Base-by-base conservation (phyloP, 2,329 filamentous ascomycete species). In the Neocucurbitaria cava region DNA sequence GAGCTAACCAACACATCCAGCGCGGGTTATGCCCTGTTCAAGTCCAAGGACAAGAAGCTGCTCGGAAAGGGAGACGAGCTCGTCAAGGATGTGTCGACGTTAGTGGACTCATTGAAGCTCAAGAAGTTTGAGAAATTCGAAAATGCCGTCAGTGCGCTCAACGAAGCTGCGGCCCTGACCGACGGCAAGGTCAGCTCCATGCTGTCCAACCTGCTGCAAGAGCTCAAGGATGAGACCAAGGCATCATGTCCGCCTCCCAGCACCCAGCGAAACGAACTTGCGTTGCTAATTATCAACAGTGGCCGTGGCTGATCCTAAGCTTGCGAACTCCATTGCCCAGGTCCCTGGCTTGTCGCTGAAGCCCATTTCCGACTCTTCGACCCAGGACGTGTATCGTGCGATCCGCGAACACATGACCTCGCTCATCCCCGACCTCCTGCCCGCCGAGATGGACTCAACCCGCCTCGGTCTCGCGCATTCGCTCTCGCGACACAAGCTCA, bases 111-210 rank as follows among this genome's bases (percentile, higher is more conserved):
- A 89, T 81, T 99, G 70, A 97, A 96, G 81, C 84, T 98, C 76
- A 98, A 98, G 85, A 89, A 94, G 77, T 98, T 99, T 79, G 59
- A 91, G 78, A 98, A 98, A 83, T 99, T 97, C 80, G 92, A 96
- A 76, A 96, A 91, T 78, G 93, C 95, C 60, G 88, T 91, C 61
- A 88, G 88, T 62, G 95, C 95, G 62, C 84, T 99, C 55, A 90
- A 96, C 77, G 94, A 99, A 82, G 91, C 93, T 69, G 69, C 69
- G 3, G 68, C 66, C 20, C 81, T 99, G 59, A 90, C 92, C 64
- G 94, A 98, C 73, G 93, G 93, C 77, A 98, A 97, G 82, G 92
- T 98, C 61, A 96, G 94, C 43, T 89, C 92, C 54, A 88, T 95
- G 78, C 85, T 99, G 60, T 83, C 90, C 49, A 85, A 84, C 66